Evolutionary conservation across 345 rosid genomes (phyloP), one percentile per base, ranked within the genome.

Genomic region (Arabidopsis arenosa): DNA sequence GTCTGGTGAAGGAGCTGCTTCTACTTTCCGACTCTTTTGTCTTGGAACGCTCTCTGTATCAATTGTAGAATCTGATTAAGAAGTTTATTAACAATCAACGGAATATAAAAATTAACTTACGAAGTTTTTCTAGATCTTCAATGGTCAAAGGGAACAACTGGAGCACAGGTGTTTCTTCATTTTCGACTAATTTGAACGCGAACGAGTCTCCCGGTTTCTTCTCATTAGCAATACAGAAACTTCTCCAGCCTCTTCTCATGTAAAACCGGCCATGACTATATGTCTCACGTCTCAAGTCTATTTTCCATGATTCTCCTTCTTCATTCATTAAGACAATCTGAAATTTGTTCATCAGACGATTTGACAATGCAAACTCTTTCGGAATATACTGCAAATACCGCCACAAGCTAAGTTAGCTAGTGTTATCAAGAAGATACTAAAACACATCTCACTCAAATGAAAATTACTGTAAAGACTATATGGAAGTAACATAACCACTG

Each of bases 201-300:
- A 63, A 8, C 15, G 11, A 7, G 69, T 61, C 76, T 63, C 63
- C 70, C 0, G 70, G 32, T 63, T 73, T 63, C 59, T 53, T 73
- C 26, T 28, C 71, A 57, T 73, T 73, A 64, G 48, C 36, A 9
- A 53, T 64, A 55, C 77, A 73, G 56, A 73, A 73, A 14, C 77
- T 73, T 73, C 64, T 73, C 77, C 64, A 73, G 37, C 77, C 77
- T 5, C 36, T n/a, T 48, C 55, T 64, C 35, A 73, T 73, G 37
- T 63, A 41, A 54, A 35, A 73, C 47, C 47, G 36, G 5, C 13
- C 15, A 7, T 7, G 6, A 3, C 7, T 9, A 41, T n/a, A 32
- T 6, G 28, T 3, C 4, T 53, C 56, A 11, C 44, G 30, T 54
- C 37, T 54, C 23, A 73, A 33, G n/a, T 54, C 15, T 44, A 73